These are phyloP conservation scores for Ganoderma sp. DNA, from an alignment of 1,284 basidiomycete genomes.

Conservation along the genomic window DNA sequence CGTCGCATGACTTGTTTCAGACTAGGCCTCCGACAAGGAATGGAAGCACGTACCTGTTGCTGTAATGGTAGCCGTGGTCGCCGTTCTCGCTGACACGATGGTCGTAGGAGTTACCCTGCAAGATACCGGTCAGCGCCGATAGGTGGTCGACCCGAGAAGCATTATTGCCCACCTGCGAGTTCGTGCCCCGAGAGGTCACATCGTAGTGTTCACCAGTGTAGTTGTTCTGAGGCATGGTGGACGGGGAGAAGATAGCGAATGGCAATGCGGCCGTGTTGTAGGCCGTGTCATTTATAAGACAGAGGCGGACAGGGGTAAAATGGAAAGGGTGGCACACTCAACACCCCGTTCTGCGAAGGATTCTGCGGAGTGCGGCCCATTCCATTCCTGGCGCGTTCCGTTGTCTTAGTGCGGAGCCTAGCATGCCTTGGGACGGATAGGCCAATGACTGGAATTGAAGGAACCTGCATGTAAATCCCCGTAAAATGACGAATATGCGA, in stretches of 20 bases:
- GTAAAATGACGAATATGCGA: not conserved
- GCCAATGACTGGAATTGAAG: not conserved
- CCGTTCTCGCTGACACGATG: conserved; percentile 17
- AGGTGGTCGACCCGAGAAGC: not conserved
- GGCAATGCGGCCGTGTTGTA: too few species aligned
- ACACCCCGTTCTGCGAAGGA: not conserved
- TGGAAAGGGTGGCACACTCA: not conserved
- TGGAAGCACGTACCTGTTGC: conserved; percentile 13
- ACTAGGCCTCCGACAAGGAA: not conserved
- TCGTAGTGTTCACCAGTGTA: conserved; percentile 3
- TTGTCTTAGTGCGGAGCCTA: not conserved
- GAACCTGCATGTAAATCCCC: not conserved
- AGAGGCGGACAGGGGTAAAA: not conserved
- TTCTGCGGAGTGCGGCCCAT: not conserved
- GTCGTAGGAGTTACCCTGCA: conserved; percentile 17
- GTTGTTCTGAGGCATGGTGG: conserved; percentile 13
- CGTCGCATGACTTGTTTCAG: not conserved
- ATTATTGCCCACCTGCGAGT: conserved; percentile 11
- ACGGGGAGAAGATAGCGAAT: not conserved
- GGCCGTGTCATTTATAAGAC: not conserved
- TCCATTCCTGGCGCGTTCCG: not conserved
- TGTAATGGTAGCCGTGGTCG: conserved; percentile 16
- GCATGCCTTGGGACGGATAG: not conserved
- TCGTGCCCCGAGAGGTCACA: conserved; percentile 12
- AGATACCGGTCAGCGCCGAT: not conserved